A percentile compares a stretch with the other conserved stretches of the same genome.
Evolutionary conservation across 768 basidiomycete species (phyloP).

Genomic region (Tricholoma saponaceum): DNA sequence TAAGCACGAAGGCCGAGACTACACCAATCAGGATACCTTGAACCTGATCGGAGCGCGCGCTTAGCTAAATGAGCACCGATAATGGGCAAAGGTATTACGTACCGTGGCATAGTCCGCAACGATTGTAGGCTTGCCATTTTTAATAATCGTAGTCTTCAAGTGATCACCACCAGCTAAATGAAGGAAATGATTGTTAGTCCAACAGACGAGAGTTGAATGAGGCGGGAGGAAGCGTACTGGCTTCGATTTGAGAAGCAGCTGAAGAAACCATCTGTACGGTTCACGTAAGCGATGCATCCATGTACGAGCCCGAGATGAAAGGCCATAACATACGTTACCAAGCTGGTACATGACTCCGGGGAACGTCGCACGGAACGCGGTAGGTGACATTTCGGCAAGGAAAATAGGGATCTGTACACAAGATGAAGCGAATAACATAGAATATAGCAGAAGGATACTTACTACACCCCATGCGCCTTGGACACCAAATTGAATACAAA

Average conservation of each 20-base stretch:
- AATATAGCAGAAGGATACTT: slow-evolving; percentile 29
- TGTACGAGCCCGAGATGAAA: background rate
- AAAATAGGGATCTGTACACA: slow-evolving; percentile 64
- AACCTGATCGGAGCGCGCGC: slow-evolving; percentile 36
- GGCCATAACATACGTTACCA: slow-evolving; percentile 53
- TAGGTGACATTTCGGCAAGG: slow-evolving; percentile 78
- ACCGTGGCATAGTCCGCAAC: slow-evolving; percentile 66
- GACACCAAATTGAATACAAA: slow-evolving; percentile 80
- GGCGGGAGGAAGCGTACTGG: slow-evolving; percentile 36
- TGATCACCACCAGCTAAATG: slow-evolving; percentile 55
- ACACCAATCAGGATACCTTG: slow-evolving; percentile 87
- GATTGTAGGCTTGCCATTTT: slow-evolving; percentile 33
- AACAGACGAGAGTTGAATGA: slow-evolving; percentile 7
- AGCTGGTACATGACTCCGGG: slow-evolving; percentile 82
- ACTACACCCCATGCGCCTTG: slow-evolving; percentile 91
- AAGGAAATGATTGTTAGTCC: background rate
- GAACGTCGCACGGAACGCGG: slow-evolving; percentile 84
- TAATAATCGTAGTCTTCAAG: slow-evolving; percentile 44
- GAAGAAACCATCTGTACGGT: slow-evolving; percentile 52
- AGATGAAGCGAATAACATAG: slow-evolving; percentile 24
- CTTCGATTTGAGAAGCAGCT: slow-evolving; percentile 79
- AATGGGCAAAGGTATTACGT: slow-evolving; percentile 4
- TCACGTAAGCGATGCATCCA: background rate
- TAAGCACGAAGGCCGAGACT: slow-evolving; percentile 74
- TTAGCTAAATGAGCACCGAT: background rate